Percentiles rank a stretch among this genome's conserved stretches.
These are phyloP conservation scores for Polygonum maritimum DNA, from an alignment of 148 eudicot species.

Conservation along the genomic window DNA sequence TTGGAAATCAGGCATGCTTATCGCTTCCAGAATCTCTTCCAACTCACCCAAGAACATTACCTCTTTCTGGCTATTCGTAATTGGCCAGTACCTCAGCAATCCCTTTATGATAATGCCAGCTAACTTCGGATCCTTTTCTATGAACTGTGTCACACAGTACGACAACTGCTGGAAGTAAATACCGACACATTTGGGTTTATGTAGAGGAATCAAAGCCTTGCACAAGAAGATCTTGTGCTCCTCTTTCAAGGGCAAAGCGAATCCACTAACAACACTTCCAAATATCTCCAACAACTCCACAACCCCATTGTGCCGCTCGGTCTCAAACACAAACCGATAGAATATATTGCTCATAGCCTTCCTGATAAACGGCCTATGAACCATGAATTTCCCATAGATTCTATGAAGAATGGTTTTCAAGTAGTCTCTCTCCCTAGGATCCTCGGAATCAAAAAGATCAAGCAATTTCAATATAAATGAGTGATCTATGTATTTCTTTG, in stretches of 20 bases:
- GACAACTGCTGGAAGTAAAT: conserved; percentile 82
- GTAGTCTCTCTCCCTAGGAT: conserved; percentile 92
- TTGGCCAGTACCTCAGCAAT: conserved; percentile 86
- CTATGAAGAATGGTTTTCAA: conserved; percentile 76
- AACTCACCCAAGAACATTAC: conserved; percentile 82
- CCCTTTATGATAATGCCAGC: conserved; percentile 73
- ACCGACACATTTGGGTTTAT: conserved; percentile 71
- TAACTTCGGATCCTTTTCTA: conserved; percentile 86
- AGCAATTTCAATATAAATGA: conserved; percentile 59
- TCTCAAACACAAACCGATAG: conserved; percentile 63
- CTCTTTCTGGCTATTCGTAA: conserved; percentile 90
- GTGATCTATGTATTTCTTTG: conserved; percentile 78
- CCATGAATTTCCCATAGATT: conserved; percentile 95
- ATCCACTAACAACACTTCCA: conserved; percentile 94
- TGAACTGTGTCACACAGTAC: conserved; percentile 69
- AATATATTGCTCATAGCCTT: conserved; percentile 72
- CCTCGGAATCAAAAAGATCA: conserved; percentile 88
- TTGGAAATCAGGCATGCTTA: conserved; percentile 79
- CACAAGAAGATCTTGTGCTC: conserved; percentile 87
- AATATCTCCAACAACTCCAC: conserved; percentile 89
- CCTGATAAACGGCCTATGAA: conserved; percentile 79
- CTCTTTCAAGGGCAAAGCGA: conserved; percentile 88
- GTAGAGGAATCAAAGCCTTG: conserved; percentile 80
- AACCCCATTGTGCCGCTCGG: conserved; percentile 77
- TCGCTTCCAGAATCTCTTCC: conserved; percentile 84